Conservation (phyloP, 176 grass and related monocot genomes). For the Hyparrhenia diplandra region DNA sequence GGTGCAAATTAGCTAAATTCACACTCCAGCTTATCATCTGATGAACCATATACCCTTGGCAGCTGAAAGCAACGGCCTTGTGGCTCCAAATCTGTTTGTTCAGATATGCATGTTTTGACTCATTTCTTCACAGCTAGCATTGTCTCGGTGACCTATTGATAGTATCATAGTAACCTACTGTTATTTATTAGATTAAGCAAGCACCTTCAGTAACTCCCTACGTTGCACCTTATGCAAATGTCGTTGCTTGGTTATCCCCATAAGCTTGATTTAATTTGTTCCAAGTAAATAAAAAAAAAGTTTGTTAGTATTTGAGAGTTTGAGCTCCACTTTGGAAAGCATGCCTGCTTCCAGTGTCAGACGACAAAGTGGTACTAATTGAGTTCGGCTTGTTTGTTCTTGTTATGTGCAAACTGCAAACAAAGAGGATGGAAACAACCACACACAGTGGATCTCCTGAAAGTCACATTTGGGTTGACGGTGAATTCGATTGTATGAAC, state of each 20-base stretch:
- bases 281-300: no score
- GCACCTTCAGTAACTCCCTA: no score
- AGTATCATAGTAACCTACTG: neutral
- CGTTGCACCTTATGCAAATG: neutral
- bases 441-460: constrained; percentile 72
- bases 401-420: constrained; percentile 38
- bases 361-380: neutral
- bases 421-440: constrained; percentile 85
- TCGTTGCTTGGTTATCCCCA: neutral
- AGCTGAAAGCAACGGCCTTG: neutral
- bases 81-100: neutral
- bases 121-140: neutral
- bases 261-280: neutral
- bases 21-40: neutral
- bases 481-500: constrained; percentile 66
- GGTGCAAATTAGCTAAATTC: neutral
- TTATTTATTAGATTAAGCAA: neutral
- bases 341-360: neutral
- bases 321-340: neutral
- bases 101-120: neutral
- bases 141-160: neutral
- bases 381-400: neutral
- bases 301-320: no score
- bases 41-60: neutral
- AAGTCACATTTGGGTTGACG: constrained; percentile 67